Percentiles rank a stretch among this genome's conserved stretches.
These are phyloP conservation scores for Aspergillus nanangensis DNA, from an alignment of 495 filamentous ascomycete genomes.

Conservation along the genomic window DNA sequence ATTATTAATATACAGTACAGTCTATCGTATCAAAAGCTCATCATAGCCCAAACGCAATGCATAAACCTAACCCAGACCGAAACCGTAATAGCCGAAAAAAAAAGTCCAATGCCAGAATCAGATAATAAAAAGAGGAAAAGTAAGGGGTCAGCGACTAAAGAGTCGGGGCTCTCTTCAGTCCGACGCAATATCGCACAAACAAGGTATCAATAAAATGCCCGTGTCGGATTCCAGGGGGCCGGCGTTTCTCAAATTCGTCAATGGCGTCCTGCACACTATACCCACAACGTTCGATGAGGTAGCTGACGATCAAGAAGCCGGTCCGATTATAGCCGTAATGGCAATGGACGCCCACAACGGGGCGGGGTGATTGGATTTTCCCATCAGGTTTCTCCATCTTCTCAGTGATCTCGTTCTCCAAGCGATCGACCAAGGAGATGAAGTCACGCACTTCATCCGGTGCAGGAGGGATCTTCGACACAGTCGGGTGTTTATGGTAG, in stretches of 20 bases:
- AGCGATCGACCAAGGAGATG: slow-evolving; percentile 69
- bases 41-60: too few species aligned
- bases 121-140: slow-evolving; percentile 9
- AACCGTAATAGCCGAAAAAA: too few species aligned
- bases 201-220: slow-evolving; percentile 84
- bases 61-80: too few species aligned
- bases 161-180: slow-evolving; percentile 50
- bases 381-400: slow-evolving; percentile 34
- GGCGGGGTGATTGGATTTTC: slow-evolving; percentile 43
- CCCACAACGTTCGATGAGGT: slow-evolving; percentile 76
- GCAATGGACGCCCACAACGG: slow-evolving; percentile 78
- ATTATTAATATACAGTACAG: too few species aligned
- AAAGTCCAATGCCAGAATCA: slow-evolving; percentile 5
- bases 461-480: slow-evolving; percentile 86
- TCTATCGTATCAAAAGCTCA: too few species aligned
- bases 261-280: slow-evolving; percentile 74
- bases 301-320: slow-evolving; percentile 86
- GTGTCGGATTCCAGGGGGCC: slow-evolving; percentile 84
- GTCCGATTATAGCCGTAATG: slow-evolving; percentile 95
- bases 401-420: slow-evolving; percentile 45
- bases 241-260: slow-evolving; percentile 65
- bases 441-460: slow-evolving; percentile 72
- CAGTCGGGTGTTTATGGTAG: slow-evolving; percentile 85
- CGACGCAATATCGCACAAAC: slow-evolving; percentile 70
- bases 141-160: slow-evolving; percentile 21